A percentile compares a stretch with the other conserved stretches of the same genome.
phyloP scores from a whole-genome alignment of 805 yeast genomes.

The Candida incommunis region DNA sequence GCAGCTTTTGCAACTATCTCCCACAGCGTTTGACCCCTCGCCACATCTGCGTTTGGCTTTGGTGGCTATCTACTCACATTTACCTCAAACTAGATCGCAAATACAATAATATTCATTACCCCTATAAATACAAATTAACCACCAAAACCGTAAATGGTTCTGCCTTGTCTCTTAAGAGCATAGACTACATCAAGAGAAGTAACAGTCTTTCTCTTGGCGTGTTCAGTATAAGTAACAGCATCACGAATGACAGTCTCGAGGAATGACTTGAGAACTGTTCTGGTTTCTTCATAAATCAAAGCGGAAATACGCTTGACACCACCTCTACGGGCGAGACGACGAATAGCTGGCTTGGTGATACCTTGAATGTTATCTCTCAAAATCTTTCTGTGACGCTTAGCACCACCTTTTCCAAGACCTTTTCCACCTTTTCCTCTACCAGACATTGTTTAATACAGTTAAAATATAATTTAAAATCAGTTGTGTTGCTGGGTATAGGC shows the following conservation, averaged over 20 bases:
- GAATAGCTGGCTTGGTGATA: constrained; percentile 98
- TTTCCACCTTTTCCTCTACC: constrained; percentile 99
- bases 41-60: no score
- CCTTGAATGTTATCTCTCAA: constrained; percentile 99
- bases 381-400: constrained; percentile 99
- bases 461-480: neutral
- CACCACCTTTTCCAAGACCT: constrained; percentile 99
- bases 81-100: no score
- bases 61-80: no score
- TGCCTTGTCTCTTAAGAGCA: constrained; percentile 99
- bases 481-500: no score
- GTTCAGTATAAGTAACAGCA: constrained; percentile 98
- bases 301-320: constrained; percentile 99
- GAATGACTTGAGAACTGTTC: constrained; percentile 92
- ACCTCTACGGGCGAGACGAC: constrained; percentile 99
- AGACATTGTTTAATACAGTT: constrained; percentile 45
- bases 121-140: constrained; percentile 41
- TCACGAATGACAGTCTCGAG: constrained; percentile 96
- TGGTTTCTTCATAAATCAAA: constrained; percentile 95
- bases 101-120: constrained; percentile 1
- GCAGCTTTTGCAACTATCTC: no score
- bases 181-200: constrained; percentile 97
- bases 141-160: constrained; percentile 99
- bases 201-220: constrained; percentile 99
- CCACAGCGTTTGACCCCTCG: no score